These are phyloP conservation scores for Leishmania gerbilli DNA, from an alignment of 208 protist genomes.

Conservation along the genomic window DNA sequence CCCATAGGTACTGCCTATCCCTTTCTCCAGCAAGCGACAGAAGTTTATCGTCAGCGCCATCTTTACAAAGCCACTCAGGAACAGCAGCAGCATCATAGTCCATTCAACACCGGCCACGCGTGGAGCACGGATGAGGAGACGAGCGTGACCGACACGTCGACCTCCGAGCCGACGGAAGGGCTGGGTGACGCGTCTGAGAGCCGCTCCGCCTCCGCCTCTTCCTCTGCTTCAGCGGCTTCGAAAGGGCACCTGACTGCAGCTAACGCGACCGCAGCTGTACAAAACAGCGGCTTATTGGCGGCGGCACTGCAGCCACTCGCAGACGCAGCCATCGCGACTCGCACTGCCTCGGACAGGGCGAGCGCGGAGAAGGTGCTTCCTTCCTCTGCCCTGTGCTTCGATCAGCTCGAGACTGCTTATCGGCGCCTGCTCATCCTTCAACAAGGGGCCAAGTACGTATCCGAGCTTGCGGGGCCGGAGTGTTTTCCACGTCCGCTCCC, in stretches of 20 bases:
- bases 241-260: neutral
- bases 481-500: slow-evolving; percentile 46
- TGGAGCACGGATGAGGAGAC: slow-evolving; percentile 2
- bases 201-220: neutral
- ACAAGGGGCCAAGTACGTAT: slow-evolving; percentile 22
- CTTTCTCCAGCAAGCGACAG: slow-evolving; percentile 35
- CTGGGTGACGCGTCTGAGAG: neutral
- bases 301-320: neutral
- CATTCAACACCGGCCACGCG: slow-evolving; percentile 12
- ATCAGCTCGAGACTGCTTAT: slow-evolving; percentile 35
- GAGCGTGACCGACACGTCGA: slow-evolving; percentile 12
- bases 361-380: neutral
- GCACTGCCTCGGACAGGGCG: neutral
- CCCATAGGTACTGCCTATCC: slow-evolving; percentile 25
- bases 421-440: slow-evolving; percentile 28
- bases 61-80: slow-evolving; percentile 8
- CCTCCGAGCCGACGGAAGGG: slow-evolving; percentile 17
- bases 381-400: slow-evolving; percentile 22
- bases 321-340: neutral
- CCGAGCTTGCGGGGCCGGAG: slow-evolving; percentile 16
- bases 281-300: neutral
- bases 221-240: neutral
- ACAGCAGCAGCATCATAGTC: slow-evolving; percentile 15
- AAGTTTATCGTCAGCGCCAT: slow-evolving; percentile 30
- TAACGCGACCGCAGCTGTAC: neutral